phyloP scores from a whole-genome alignment of 164 flowering plant species.

The Vitis vinifera region DNA sequence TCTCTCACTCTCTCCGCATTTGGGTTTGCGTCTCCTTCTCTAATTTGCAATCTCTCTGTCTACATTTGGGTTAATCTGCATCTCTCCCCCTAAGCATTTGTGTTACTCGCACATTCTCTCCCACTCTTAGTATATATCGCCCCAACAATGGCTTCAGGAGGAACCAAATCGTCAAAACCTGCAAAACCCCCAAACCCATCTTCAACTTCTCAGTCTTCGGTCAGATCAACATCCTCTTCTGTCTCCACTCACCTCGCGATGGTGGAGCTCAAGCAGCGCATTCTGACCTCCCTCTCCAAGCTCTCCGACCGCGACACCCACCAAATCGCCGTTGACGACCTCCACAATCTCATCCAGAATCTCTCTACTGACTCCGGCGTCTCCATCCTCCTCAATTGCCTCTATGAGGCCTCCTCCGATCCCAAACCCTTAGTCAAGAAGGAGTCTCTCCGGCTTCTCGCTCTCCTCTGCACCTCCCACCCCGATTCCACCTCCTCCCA shows the following conservation, averaged over 20 bases:
- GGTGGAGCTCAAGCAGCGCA: slow-evolving; percentile 84
- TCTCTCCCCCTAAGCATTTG: no score
- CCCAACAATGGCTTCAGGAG: slow-evolving; percentile 31
- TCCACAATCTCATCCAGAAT: slow-evolving; percentile 56
- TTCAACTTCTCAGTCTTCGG: slow-evolving; percentile 23
- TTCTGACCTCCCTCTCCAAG: slow-evolving; percentile 77
- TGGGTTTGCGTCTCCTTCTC: no score
- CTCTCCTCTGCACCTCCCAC: slow-evolving; percentile 50
- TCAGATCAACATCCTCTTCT: slow-evolving; percentile 33
- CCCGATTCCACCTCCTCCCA: slow-evolving; percentile 59
- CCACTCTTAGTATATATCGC: no score
- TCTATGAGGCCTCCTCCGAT: slow-evolving; percentile 67
- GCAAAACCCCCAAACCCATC: slow-evolving; percentile 28
- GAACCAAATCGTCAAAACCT: slow-evolving; percentile 40
- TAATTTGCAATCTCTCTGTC: no score
- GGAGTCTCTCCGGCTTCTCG: slow-evolving; percentile 69
- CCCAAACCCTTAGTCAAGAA: slow-evolving; percentile 80
- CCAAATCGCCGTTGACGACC: slow-evolving; percentile 85
- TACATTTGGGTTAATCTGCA: no score
- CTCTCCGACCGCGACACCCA: slow-evolving; percentile 90
- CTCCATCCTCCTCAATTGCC: slow-evolving; percentile 86
- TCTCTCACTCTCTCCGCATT: no score
- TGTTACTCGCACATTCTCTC: no score
- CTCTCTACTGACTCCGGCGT: slow-evolving; percentile 53
- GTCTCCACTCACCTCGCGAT: slow-evolving; percentile 77